Evolutionary conservation across 768 basidiomycete species (phyloP).

Genomic region (Lactarius hatsudake): DNA sequence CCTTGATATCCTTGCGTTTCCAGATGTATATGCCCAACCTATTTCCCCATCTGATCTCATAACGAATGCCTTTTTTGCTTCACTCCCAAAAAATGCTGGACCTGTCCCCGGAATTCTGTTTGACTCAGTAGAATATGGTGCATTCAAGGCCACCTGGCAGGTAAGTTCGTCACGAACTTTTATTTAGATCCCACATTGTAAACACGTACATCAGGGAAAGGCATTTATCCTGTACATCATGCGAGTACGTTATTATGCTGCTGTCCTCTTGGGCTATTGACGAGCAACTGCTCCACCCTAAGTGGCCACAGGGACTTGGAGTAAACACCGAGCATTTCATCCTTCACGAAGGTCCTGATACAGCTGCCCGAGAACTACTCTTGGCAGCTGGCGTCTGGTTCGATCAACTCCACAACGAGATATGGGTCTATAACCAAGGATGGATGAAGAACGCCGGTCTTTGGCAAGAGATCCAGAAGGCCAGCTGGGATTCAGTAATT

Average conservation of each 20-base stretch:
- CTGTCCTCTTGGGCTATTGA: background rate
- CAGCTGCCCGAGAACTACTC: conserved; percentile 49
- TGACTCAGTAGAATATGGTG: conserved; percentile 51
- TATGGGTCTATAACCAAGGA: conserved; percentile 73
- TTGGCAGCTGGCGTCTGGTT: conserved; percentile 51
- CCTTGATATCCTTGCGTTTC: conserved; percentile 50
- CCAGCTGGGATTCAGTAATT: conserved; percentile 73
- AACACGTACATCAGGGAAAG: conserved; percentile 8
- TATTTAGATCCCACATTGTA: background rate
- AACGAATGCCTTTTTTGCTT: conserved; percentile 47
- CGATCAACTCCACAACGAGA: conserved; percentile 59
- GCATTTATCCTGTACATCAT: conserved; percentile 14
- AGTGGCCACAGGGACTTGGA: conserved; percentile 35
- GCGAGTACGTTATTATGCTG: conserved; percentile 34
- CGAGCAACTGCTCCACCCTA: background rate
- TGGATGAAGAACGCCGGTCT: conserved; percentile 65
- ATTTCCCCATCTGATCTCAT: conserved; percentile 50
- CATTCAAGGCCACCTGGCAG: conserved; percentile 57
- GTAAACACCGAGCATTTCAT: conserved; percentile 43
- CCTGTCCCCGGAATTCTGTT: conserved; percentile 50
- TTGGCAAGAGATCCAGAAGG: conserved; percentile 50
- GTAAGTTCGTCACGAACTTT: conserved; percentile 37
- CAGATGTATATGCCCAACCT: conserved; percentile 46
- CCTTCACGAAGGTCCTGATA: conserved; percentile 60
- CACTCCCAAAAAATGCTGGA: conserved; percentile 42